A percentile compares a stretch with the other conserved stretches of the same genome.
Evolutionary conservation across 2,329 filamentous ascomycete species (phyloP).

Genomic region (Monosporascus sp.): DNA sequence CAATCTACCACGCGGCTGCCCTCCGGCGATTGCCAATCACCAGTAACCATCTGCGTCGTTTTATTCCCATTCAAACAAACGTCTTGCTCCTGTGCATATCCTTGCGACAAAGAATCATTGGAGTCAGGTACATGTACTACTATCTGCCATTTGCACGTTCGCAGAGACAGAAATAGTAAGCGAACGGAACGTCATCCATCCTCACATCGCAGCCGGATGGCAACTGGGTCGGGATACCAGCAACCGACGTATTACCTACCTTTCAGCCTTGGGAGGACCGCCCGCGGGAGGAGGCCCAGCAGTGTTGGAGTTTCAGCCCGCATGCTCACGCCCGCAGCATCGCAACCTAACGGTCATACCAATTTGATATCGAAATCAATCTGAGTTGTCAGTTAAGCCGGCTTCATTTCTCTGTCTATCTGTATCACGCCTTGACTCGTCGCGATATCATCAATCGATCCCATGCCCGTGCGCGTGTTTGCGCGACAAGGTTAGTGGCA

Average conservation of each 20-base stretch:
- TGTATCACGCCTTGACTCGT: neutral
- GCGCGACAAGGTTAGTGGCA: neutral
- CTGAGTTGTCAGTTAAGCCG: neutral
- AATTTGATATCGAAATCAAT: no score
- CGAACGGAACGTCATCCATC: neutral
- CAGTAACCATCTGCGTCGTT: conserved; percentile 8
- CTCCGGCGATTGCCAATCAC: conserved; percentile 2
- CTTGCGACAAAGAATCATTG: conserved; percentile 18
- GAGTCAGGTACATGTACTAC: conserved; percentile 14
- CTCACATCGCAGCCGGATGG: neutral
- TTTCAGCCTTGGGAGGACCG: no score
- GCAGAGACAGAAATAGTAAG: conserved; percentile 1
- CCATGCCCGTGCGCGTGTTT: neutral
- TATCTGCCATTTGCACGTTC: neutral
- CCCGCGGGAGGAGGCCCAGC: no score
- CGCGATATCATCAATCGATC: neutral
- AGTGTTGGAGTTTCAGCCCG: no score
- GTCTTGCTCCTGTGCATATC: conserved; percentile 11
- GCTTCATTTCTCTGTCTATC: neutral
- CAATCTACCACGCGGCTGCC: neutral
- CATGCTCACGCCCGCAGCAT: no score
- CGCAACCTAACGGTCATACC: no score
- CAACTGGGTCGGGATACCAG: neutral
- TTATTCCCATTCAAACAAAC: conserved; percentile 8
- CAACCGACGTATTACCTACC: neutral